These are phyloP conservation scores for Boehmeria nivea DNA, from an alignment of 306 rosid genomes.

Conservation along the genomic window DNA sequence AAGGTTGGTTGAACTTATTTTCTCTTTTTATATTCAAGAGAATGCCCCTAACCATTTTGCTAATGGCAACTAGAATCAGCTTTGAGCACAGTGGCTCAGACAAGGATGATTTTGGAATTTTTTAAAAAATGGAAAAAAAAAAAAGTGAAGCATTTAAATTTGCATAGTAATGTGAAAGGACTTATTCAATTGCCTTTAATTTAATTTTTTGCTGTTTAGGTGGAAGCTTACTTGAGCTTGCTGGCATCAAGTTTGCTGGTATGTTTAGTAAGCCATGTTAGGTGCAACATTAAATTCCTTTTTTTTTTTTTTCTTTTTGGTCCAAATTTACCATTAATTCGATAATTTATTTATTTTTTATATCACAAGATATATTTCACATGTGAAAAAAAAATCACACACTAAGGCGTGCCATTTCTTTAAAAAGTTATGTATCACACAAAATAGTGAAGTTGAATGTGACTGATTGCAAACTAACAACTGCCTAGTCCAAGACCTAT, in stretches of 20 bases:
- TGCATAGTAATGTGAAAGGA: slow-evolving; percentile 11
- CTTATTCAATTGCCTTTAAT: slow-evolving; percentile 3
- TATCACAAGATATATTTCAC: background rate
- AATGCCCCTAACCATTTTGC: slow-evolving; percentile 24
- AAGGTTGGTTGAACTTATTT: slow-evolving; percentile 27
- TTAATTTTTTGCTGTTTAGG: slow-evolving; percentile 24
- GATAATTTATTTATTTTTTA: background rate
- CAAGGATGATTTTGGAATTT: slow-evolving; percentile 38
- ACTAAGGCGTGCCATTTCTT: no score
- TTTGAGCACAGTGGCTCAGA: slow-evolving; percentile 4
- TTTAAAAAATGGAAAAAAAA: background rate
- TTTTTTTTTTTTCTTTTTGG: background rate
- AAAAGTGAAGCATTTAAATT: background rate
- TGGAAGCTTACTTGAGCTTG: slow-evolving; percentile 49
- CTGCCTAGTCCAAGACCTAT: slow-evolving; percentile 10
- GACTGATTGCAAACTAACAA: slow-evolving; percentile 34
- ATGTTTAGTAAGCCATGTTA: slow-evolving; percentile 39
- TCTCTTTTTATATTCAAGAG: slow-evolving; percentile 12
- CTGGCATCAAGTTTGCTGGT: slow-evolving; percentile 41
- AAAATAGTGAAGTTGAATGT: slow-evolving; percentile 13
- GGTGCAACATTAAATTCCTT: slow-evolving; percentile 51
- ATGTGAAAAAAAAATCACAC: background rate
- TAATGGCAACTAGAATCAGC: no score
- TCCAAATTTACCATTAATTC: slow-evolving; percentile 31
- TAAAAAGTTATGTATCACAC: background rate